Percentiles rank a stretch among this genome's conserved stretches.
phyloP scores from a whole-genome alignment of 805 yeast species.

The Metschnikowia amazonensis region DNA sequence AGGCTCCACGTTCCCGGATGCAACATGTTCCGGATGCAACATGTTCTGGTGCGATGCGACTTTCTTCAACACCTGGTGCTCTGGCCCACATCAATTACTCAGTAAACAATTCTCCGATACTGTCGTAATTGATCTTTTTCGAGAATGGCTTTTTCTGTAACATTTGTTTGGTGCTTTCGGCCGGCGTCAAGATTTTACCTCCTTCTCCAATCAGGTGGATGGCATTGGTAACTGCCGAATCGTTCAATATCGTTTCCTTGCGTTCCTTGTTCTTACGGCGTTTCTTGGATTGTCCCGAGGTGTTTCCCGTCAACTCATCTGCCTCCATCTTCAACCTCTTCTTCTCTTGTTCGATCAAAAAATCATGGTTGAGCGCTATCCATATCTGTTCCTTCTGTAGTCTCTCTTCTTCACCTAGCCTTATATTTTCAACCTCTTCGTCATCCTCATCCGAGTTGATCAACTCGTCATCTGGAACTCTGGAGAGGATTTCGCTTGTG shows the following conservation, averaged over 20 bases:
- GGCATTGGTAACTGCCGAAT: constrained; percentile 29
- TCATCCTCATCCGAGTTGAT: constrained; percentile 72
- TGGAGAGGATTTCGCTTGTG: constrained; percentile 48
- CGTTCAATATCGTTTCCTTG: constrained; percentile 22
- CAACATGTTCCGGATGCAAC: not conserved
- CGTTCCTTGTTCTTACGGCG: constrained; percentile 24
- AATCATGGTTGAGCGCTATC: constrained; percentile 88
- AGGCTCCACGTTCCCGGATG: not conserved
- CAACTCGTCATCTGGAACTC: constrained; percentile 57
- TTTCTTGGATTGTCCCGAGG: constrained; percentile 43
- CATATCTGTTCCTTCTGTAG: constrained; percentile 77
- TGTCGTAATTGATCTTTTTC: constrained; percentile 85
- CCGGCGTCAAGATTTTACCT: constrained; percentile 52
- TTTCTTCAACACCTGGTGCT: not conserved
- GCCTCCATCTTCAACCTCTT: constrained; percentile 82
- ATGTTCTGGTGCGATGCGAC: not conserved
- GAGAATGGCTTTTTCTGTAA: constrained; percentile 73
- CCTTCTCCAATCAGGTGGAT: constrained; percentile 40
- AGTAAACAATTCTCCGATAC: constrained; percentile 54
- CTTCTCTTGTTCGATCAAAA: constrained; percentile 76
- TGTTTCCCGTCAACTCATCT: constrained; percentile 79
- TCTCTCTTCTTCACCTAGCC: constrained; percentile 67
- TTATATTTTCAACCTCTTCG: constrained; percentile 61
- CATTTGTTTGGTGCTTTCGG: constrained; percentile 76
- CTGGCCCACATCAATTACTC: constrained; percentile 1